These are phyloP conservation scores for Elsinoe arachidis DNA, from an alignment of 2,329 filamentous ascomycete species.

Conservation along the genomic window DNA sequence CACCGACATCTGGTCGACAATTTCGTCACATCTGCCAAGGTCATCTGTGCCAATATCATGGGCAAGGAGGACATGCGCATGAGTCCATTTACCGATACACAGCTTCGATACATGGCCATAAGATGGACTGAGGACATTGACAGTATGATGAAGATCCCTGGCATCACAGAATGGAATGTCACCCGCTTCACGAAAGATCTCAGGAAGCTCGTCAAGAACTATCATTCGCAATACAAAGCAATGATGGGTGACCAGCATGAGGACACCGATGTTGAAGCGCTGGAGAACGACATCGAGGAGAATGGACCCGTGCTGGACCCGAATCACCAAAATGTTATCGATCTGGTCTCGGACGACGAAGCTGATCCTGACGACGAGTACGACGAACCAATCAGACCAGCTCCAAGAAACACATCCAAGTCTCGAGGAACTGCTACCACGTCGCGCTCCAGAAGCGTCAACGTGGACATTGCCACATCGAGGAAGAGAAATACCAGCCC, in stretches of 20 bases:
- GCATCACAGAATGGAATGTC: slow-evolving; percentile 56
- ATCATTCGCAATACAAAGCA: slow-evolving; percentile 26
- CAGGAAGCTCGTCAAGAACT: slow-evolving; percentile 46
- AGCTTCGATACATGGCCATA: slow-evolving; percentile 66
- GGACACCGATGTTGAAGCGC: slow-evolving; percentile 36
- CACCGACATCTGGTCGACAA: slow-evolving; percentile 55
- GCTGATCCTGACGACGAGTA: slow-evolving; percentile 23
- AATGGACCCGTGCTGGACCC: slow-evolving; percentile 37
- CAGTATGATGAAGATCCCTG: slow-evolving; percentile 55
- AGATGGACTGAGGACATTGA: slow-evolving; percentile 54
- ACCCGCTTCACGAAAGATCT: slow-evolving; percentile 53
- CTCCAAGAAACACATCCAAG: background rate
- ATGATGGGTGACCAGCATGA: slow-evolving; percentile 29
- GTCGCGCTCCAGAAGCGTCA: too few species aligned
- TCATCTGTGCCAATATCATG: slow-evolving; percentile 52
- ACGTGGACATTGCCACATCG: too few species aligned
- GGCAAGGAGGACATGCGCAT: slow-evolving; percentile 49
- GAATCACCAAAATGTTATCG: slow-evolving; percentile 42
- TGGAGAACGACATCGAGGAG: slow-evolving; percentile 27
- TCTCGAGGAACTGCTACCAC: background rate
- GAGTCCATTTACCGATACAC: slow-evolving; percentile 57
- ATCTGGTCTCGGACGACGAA: slow-evolving; percentile 37
- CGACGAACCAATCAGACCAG: slow-evolving; percentile 16
- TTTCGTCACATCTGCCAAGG: slow-evolving; percentile 57
- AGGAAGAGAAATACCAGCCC: slow-evolving; percentile 9